These are phyloP conservation scores for Penicillium cataractarum DNA, from an alignment of 495 filamentous ascomycete species.

Conservation along the genomic window DNA sequence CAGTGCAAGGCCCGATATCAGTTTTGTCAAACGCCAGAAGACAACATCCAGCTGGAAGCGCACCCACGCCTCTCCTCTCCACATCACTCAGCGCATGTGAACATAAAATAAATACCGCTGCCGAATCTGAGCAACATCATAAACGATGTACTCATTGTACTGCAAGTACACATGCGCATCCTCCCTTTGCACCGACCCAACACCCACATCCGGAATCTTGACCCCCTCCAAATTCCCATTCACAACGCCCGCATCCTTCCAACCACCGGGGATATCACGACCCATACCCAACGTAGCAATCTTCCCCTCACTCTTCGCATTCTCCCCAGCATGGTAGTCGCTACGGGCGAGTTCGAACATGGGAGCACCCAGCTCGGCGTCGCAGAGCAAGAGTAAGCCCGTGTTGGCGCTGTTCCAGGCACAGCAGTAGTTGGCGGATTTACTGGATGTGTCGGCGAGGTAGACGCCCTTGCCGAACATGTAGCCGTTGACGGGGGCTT, in stretches of 20 bases:
- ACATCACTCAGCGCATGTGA: slow-evolving; percentile 28
- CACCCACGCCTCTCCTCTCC: slow-evolving; percentile 12
- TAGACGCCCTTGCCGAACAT: slow-evolving; percentile 92
- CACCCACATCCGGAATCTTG: slow-evolving; percentile 53
- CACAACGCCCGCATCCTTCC: slow-evolving; percentile 75
- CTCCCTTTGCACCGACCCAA: not conserved
- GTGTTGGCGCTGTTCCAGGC: slow-evolving; percentile 56
- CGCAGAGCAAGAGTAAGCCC: slow-evolving; percentile 73
- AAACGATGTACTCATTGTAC: slow-evolving; percentile 68
- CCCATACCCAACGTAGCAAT: slow-evolving; percentile 72
- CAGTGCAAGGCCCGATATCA: not conserved
- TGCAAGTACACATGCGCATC: slow-evolving; percentile 1
- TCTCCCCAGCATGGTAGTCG: slow-evolving; percentile 63
- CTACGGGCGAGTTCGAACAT: slow-evolving; percentile 59
- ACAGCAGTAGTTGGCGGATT: slow-evolving; percentile 79
- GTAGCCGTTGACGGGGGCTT: slow-evolving; percentile 77
- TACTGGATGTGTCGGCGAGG: slow-evolving; percentile 78
- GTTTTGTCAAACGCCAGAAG: not conserved
- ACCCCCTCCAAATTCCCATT: slow-evolving; percentile 66
- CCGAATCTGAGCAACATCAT: slow-evolving; percentile 77
- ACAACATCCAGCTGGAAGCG: not conserved
- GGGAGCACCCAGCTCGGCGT: slow-evolving; percentile 75
- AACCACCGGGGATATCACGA: slow-evolving; percentile 57
- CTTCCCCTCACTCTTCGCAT: slow-evolving; percentile 60
- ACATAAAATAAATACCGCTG: slow-evolving; percentile 78